These are phyloP conservation scores for Microbotryum saponariae DNA, from an alignment of 1,284 basidiomycete genomes.

Conservation along the genomic window DNA sequence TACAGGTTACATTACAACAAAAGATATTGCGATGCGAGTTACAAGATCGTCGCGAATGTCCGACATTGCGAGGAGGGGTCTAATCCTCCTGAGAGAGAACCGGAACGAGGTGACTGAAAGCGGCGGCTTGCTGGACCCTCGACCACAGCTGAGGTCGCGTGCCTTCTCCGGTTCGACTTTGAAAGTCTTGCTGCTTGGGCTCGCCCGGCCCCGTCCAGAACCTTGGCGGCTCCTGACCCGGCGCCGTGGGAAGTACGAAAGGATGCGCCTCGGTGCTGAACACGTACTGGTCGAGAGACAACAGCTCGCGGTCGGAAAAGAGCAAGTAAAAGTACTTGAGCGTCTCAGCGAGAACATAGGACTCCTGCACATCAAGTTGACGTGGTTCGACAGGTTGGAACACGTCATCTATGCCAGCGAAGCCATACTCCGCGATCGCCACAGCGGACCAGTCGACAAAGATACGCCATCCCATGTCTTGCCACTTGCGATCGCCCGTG, in stretches of 20 bases:
- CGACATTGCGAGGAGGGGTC: too few relatives aligned
- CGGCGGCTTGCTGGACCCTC: slow-evolving; percentile 24
- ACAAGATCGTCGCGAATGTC: too few relatives aligned
- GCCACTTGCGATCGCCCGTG: slow-evolving; percentile 51
- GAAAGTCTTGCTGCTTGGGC: slow-evolving; percentile 2
- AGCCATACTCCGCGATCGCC: too few relatives aligned
- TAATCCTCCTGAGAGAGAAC: too few relatives aligned
- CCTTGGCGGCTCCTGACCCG: too few relatives aligned
- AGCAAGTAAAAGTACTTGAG: slow-evolving; percentile 89
- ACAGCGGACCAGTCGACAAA: too few relatives aligned
- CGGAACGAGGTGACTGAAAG: not conserved
- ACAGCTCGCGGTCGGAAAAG: slow-evolving; percentile 61
- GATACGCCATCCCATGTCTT: too few relatives aligned
- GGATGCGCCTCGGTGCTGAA: slow-evolving; percentile 63
- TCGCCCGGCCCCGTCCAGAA: slow-evolving; percentile 24
- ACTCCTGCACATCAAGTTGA: not conserved
- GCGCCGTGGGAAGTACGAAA: not conserved
- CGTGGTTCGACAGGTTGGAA: too few relatives aligned
- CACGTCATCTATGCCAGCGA: too few relatives aligned
- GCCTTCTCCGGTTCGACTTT: slow-evolving; percentile 15
- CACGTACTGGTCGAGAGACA: slow-evolving; percentile 65
- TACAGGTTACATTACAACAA: too few relatives aligned
- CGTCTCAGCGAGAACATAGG: slow-evolving; percentile 54
- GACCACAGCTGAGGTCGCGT: slow-evolving; percentile 28
- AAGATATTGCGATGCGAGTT: too few relatives aligned